Evolutionary conservation across 768 basidiomycete species (phyloP), one percentile per base, ranked within the genome.

Genomic region (Mycena sanguinolenta): DNA sequence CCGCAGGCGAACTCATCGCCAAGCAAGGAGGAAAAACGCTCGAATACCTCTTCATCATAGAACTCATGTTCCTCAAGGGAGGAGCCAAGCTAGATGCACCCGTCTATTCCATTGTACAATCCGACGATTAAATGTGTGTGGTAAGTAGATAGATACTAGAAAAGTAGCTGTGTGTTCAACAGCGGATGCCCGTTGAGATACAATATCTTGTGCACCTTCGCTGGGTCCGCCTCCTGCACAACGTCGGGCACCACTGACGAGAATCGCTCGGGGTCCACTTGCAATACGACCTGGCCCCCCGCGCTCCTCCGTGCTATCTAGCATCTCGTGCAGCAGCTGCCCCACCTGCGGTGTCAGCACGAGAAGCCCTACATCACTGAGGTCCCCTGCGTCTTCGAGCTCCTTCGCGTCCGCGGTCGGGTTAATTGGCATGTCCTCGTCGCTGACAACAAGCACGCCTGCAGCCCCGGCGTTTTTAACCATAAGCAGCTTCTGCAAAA

Each of bases 11-110:
- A 74, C 92, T 99, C 38, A 90, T 98, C 64, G 82, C 88, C 32
- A 89, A 92, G 83, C 87, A 89, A 71, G 95, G 96, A 23, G 97
- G 93, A 58, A 92, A 91, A 74, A 92, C 93, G 32, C 79, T 97
- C 42, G 95, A 98, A 81, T 98, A 99, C 82, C 83, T 99, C 73
- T 99, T 99, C 84, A 91, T 99, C 80, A 91, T 98, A 70, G 95
- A 96, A 73, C 78, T 95, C 69, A 79, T 87, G 65, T 91, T 92
- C 83, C 84, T 96, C 75, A 91, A 93, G 74, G 95, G 92, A 10
- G 79, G 85, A 21, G 85, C 90, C 72, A 91, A 93, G 81, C 89
- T 99, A 72, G 89, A 95, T 76, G 96, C 95, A 36, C 95, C 96
- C 2, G 83, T 91, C 12, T 99, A 97, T 84, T 94, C 95, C 58